Percentiles rank a stretch among this genome's conserved stretches.
Conservation (phyloP, 2,329 filamentous ascomycete genomes). For the Colletotrichum australisinense region DNA sequence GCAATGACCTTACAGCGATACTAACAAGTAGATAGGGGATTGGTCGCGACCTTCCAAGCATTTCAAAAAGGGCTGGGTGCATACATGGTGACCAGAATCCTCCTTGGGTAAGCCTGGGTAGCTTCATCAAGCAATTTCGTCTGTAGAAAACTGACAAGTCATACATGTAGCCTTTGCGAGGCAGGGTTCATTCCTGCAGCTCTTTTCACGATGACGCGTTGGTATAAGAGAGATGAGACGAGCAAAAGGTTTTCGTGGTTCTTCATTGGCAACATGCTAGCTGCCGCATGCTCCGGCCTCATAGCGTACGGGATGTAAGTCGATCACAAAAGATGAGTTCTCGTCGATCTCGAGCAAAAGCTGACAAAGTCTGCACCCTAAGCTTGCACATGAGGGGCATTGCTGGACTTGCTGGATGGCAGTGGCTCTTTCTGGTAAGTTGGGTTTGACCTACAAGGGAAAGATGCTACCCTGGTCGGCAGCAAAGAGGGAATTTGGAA, state of each 20-base stretch:
- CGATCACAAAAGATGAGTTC: not conserved
- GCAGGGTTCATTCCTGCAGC: conserved; percentile 59
- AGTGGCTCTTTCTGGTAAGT: conserved; percentile 47
- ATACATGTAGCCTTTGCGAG: conserved; percentile 40
- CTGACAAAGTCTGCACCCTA: not conserved
- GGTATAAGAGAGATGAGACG: conserved; percentile 59
- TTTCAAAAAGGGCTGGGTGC: conserved; percentile 47
- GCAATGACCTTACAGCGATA: conserved; percentile 41
- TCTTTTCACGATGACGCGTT: conserved; percentile 58
- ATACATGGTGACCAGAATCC: conserved; percentile 51
- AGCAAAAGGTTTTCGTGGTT: conserved; percentile 57
- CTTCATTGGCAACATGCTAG: conserved; percentile 57
- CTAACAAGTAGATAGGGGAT: conserved; percentile 41
- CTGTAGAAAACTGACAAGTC: not conserved
- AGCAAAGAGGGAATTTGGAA: not conserved
- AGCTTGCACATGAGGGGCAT: conserved; percentile 47
- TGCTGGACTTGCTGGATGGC: conserved; percentile 45
- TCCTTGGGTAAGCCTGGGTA: conserved; percentile 39
- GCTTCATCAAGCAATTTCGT: not conserved
- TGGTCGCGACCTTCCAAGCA: conserved; percentile 49
- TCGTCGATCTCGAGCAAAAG: not conserved
- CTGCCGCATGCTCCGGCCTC: conserved; percentile 51
- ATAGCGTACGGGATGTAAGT: conserved; percentile 54
- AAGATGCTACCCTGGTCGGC: not conserved
- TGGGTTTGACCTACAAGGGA: not conserved